Base-by-base conservation (phyloP, 139 green algal species). In the Picochlorum sp. region DNA sequence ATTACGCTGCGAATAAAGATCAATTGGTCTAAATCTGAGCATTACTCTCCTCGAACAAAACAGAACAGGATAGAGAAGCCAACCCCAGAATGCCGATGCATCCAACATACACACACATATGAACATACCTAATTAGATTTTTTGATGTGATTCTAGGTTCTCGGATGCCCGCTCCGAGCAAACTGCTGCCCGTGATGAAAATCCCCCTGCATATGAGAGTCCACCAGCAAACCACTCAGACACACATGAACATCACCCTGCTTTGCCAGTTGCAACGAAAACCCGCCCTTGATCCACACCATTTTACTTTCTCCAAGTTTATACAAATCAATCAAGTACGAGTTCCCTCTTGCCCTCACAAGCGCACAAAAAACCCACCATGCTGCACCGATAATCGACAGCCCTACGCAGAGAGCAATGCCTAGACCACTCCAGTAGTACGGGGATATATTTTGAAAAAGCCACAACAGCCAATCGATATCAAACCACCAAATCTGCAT, bases 81-180 rank as follows among this genome's bases (percentile, higher is more conserved):
- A 41, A n/a, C 9, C 9, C 35, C 35, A n/a, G 10, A n/a, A n/a
- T 12, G 12, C 12, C 9, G 12, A 41, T n/a, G 35, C 50, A 41
- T 33, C 16, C 25, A 18, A 49, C 5, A 24, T 18, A 22, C 26
- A 20, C 20, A 89, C n/a, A n/a, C n/a, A n/a, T n/a, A n/a, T n/a
- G n/a, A n/a, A n/a, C n/a, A n/a, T n/a, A n/a, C n/a, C 85, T 95
- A 81, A 99, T 98, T 12, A 99, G 72, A 61, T 99, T 99, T 70
- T 99, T 99, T 31, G 81, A 94, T 1, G 93, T 97, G 64, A 98
- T 98, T 20, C 93, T 67, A 2, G 93, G 93, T 55, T 86, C 86
- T 3, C 89, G 70, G 7, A 97, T 87, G 5, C 88, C 91, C n/a
- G 82, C 93, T 33, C 93, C 93, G 2, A 98, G 63, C 54, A 99